These are phyloP conservation scores for Colletotrichum lupini DNA, from an alignment of 2,329 filamentous ascomycete genomes.

Conservation along the genomic window DNA sequence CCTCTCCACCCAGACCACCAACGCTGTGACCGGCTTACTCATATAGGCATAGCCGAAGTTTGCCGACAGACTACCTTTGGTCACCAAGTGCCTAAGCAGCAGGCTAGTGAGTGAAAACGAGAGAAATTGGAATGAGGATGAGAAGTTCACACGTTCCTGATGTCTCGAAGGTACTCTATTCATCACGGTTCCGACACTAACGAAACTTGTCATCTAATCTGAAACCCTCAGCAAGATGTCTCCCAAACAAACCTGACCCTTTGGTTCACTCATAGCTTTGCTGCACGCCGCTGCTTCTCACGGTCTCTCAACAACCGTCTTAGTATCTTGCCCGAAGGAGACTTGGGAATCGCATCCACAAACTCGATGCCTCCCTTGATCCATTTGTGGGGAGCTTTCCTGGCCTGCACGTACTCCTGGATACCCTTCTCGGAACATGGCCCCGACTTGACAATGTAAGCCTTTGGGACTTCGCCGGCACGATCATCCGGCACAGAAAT, in stretches of 20 bases:
- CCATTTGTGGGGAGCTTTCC: slow-evolving; percentile 66
- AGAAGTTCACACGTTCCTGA: background rate
- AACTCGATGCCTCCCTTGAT: slow-evolving; percentile 60
- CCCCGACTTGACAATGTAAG: slow-evolving; percentile 66
- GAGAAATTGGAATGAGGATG: no score
- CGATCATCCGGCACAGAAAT: slow-evolving; percentile 72
- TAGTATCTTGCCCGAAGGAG: slow-evolving; percentile 70
- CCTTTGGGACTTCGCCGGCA: slow-evolving; percentile 71
- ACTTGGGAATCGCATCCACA: slow-evolving; percentile 67
- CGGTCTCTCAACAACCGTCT: slow-evolving; percentile 60
- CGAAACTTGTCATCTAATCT: background rate
- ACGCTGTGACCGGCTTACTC: background rate
- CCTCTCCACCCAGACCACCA: background rate
- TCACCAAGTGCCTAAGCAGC: background rate
- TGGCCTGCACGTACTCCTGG: slow-evolving; percentile 54
- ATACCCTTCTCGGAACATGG: slow-evolving; percentile 56
- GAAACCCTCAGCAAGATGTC: background rate
- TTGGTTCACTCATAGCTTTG: background rate
- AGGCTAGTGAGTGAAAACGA: background rate
- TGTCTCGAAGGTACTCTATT: background rate
- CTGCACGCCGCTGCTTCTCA: background rate
- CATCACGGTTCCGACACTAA: background rate
- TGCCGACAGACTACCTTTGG: background rate
- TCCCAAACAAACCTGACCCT: background rate
- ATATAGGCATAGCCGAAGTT: slow-evolving; percentile 5